These are phyloP conservation scores for Brassica rapa DNA, from an alignment of 345 rosid species.

Conservation along the genomic window DNA sequence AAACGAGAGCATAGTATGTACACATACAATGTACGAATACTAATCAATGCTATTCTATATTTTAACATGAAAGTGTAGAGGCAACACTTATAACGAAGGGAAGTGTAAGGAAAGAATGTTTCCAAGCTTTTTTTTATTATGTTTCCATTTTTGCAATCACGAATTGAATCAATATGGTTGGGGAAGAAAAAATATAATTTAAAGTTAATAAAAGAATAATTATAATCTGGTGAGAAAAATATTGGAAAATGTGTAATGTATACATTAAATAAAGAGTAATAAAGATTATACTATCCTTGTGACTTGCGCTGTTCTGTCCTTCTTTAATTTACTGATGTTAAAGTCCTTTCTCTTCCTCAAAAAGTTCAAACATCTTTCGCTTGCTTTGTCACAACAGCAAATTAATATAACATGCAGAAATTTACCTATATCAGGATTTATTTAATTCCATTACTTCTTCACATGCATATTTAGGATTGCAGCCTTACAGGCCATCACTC, in stretches of 20 bases:
- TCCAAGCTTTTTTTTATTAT: neutral
- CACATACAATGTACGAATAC: neutral
- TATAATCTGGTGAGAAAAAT: conserved; percentile 7
- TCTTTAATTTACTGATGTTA: conserved; percentile 35
- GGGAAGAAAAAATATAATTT: conserved; percentile 6
- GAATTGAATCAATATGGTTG: conserved; percentile 31
- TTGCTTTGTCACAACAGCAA: conserved; percentile 30
- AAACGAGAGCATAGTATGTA: neutral
- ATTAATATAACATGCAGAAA: neutral
- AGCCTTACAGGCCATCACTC: neutral
- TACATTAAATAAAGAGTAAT: conserved; percentile 37
- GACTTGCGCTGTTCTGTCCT: conserved; percentile 39
- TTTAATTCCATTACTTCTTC: neutral
- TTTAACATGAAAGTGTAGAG: neutral
- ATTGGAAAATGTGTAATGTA: conserved; percentile 42
- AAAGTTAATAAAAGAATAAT: neutral
- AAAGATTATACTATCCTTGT: conserved; percentile 13
- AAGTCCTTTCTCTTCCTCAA: conserved; percentile 40
- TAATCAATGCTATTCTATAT: neutral
- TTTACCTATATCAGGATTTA: conserved; percentile 5
- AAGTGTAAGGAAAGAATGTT: conserved; percentile 21
- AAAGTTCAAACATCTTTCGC: conserved; percentile 38
- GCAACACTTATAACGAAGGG: conserved; percentile 2
- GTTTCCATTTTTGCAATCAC: conserved; percentile 9
- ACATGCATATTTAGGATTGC: neutral